Conservation (phyloP, 352 stramenopile species). For the Thalassiosira ordinaria region DNA sequence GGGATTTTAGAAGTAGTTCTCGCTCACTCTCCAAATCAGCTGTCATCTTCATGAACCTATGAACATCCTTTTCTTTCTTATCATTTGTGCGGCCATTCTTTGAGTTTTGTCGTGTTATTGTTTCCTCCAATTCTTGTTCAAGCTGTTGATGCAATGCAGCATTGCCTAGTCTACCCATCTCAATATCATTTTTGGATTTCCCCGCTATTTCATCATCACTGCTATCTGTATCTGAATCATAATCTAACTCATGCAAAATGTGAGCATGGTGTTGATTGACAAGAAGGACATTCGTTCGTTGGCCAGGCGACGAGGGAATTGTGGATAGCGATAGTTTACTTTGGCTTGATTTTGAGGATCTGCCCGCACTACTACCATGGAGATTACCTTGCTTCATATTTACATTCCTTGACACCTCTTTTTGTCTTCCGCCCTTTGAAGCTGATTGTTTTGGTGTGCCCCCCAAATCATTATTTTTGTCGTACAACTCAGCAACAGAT, state of each 20-base stretch:
- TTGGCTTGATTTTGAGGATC: neutral
- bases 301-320: constrained; percentile 11
- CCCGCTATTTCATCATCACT: constrained; percentile 35
- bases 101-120: neutral
- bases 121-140: constrained; percentile 41
- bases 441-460: neutral
- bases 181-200: constrained; percentile 12
- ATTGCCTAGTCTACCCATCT: constrained; percentile 6
- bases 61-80: constrained; percentile 32
- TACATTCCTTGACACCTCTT: too few relatives aligned
- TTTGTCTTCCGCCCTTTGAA: constrained; percentile 2
- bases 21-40: constrained; percentile 41
- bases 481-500: constrained; percentile 39
- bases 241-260: constrained; percentile 48
- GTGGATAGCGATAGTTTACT: constrained; percentile 4
- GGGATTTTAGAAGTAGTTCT: constrained; percentile 27
- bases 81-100: constrained; percentile 2
- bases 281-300: constrained; percentile 24
- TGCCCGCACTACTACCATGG: too few relatives aligned
- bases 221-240: constrained; percentile 49
- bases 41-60: constrained; percentile 55
- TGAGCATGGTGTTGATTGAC: constrained; percentile 44
- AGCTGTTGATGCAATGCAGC: constrained; percentile 28
- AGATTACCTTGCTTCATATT: too few relatives aligned
- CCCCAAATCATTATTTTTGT: constrained; percentile 12